phyloP scores from a whole-genome alignment of 805 yeast genomes.

The Blastobotrys americana region DNA sequence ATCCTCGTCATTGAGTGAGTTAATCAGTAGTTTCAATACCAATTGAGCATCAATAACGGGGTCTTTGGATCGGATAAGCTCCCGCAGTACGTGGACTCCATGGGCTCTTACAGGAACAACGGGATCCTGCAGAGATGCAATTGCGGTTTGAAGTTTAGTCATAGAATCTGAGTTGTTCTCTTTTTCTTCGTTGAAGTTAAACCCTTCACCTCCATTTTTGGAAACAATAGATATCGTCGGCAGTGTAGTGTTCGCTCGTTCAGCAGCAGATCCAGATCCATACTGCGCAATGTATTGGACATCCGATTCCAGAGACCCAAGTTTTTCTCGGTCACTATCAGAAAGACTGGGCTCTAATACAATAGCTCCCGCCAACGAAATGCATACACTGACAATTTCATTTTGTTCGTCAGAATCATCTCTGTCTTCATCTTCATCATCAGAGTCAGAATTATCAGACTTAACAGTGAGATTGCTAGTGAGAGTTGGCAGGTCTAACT shows the following conservation, averaged over 20 bases:
- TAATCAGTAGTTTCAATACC: slow-evolving; percentile 54
- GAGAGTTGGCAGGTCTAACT: slow-evolving; percentile 12
- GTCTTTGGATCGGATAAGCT: slow-evolving; percentile 46
- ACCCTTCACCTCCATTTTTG: slow-evolving; percentile 2
- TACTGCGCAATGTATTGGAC: slow-evolving; percentile 12
- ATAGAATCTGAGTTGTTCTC: slow-evolving; percentile 11
- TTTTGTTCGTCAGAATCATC: slow-evolving; percentile 28
- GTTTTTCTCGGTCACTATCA: slow-evolving; percentile 11
- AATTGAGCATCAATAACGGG: slow-evolving; percentile 42
- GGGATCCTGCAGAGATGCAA: slow-evolving; percentile 64
- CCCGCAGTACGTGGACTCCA: slow-evolving; percentile 62
- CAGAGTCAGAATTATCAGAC: slow-evolving; percentile 15
- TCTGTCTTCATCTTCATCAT: slow-evolving; percentile 24
- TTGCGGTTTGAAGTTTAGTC: slow-evolving; percentile 45
- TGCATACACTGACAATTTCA: slow-evolving; percentile 28
- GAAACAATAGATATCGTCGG: slow-evolving; percentile 15
- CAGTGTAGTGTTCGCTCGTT: slow-evolving; percentile 19
- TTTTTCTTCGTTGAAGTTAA: slow-evolving; percentile 14
- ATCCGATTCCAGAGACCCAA: slow-evolving; percentile 16
- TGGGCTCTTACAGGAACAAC: slow-evolving; percentile 80
- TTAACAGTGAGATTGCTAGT: too few relatives aligned
- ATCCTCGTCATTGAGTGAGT: slow-evolving; percentile 66
- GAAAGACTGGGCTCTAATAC: slow-evolving; percentile 23
- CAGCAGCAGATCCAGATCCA: slow-evolving; percentile 13
- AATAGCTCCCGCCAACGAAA: slow-evolving; percentile 28